Conservation (phyloP, 2,329 filamentous ascomycete species). For the Juglanconis juglandina region DNA sequence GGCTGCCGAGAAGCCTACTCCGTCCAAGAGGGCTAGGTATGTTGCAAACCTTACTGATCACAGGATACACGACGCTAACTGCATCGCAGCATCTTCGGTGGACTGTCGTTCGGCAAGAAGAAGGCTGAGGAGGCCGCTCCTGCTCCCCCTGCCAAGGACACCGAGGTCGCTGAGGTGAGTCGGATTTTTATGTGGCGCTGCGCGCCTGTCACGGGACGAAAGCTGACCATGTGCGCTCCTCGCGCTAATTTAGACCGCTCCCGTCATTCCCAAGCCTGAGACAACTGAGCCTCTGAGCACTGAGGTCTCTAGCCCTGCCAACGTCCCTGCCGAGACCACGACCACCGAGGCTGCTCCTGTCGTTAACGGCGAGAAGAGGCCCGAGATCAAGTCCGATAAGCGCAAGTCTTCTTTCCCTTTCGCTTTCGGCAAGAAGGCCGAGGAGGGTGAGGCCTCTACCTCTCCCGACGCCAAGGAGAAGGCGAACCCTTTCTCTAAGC, state of each 20-base stretch:
- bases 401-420: slow-evolving; percentile 76
- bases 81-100: slow-evolving; percentile 47
- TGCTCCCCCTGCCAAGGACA: slow-evolving; percentile 41
- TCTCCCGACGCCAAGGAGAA: slow-evolving; percentile 48
- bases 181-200: not conserved
- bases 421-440: slow-evolving; percentile 74
- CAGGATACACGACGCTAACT: slow-evolving; percentile 13
- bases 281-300: slow-evolving; percentile 53
- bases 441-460: slow-evolving; percentile 48
- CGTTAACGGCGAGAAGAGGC: slow-evolving; percentile 56
- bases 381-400: slow-evolving; percentile 68
- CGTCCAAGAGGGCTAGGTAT: slow-evolving; percentile 52
- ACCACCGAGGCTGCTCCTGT: slow-evolving; percentile 41
- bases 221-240: not conserved
- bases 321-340: slow-evolving; percentile 45
- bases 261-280: slow-evolving; percentile 59
- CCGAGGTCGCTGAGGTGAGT: slow-evolving; percentile 39
- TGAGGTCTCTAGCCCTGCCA: slow-evolving; percentile 48
- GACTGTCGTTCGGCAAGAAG: slow-evolving; percentile 58
- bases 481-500: slow-evolving; percentile 58
- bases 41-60: slow-evolving; percentile 22
- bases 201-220: not conserved
- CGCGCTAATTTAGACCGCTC: slow-evolving; percentile 36
- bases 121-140: slow-evolving; percentile 44
- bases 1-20: slow-evolving; percentile 41